These are phyloP conservation scores for Ziziphus jujuba DNA, from an alignment of 306 rosid genomes.

Conservation along the genomic window DNA sequence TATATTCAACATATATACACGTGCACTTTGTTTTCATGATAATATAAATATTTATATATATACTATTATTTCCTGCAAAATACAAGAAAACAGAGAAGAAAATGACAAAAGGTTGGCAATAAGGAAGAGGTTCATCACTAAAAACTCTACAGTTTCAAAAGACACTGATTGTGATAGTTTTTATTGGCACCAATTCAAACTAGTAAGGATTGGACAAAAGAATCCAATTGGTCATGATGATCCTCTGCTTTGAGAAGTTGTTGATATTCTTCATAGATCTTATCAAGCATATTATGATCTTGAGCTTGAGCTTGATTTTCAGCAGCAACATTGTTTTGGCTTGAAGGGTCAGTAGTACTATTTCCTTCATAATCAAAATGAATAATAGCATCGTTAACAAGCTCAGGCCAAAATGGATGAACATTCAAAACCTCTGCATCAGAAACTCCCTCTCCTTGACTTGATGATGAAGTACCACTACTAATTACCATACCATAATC, in stretches of 20 bases:
- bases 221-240: constrained; percentile 34
- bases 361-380: too few species aligned
- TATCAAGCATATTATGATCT: constrained; percentile 24
- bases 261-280: constrained; percentile 45
- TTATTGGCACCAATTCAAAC: too few species aligned
- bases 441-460: constrained; percentile 18
- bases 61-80: too few species aligned
- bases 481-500: constrained; percentile 35
- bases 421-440: constrained; percentile 3
- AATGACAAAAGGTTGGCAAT: too few species aligned
- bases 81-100: too few species aligned
- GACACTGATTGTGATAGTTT: too few species aligned
- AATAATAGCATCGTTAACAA: neutral
- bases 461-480: constrained; percentile 20
- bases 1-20: too few species aligned
- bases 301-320: neutral
- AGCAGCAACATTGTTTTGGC: constrained; percentile 7
- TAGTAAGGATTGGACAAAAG: constrained; percentile 42
- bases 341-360: neutral
- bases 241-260: constrained; percentile 42
- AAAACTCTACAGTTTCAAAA: too few species aligned
- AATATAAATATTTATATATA: too few species aligned
- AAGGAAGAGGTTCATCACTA: too few species aligned
- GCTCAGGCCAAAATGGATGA: neutral
- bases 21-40: too few species aligned